Evolutionary conservation across 148 eudicot genomes (phyloP), one percentile per base, ranked within the genome.

Genomic region (Tetragonia tetragonoides): DNA sequence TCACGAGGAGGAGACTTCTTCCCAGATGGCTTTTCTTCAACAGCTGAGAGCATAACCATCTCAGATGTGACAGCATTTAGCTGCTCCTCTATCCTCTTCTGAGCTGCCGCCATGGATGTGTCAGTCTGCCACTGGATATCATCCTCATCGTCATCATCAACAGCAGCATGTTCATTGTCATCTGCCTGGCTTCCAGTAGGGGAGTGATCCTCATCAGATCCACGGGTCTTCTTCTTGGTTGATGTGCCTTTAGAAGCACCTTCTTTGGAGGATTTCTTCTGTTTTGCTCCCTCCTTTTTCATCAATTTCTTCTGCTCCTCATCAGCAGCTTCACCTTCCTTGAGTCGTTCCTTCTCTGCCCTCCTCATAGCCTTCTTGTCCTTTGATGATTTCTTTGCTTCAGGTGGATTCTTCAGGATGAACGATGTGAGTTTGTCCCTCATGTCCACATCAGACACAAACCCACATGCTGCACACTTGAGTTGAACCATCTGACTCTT

Each of bases 401-500:
- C 96, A 28, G 96, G 96, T 6, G 96, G 96, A 70, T 91, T 89
- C 83, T 91, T 91, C 2, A 91, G 53, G 70, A 91, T 91, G 53
- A 89, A 91, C 9, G 91, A 80, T 3, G 91, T 89, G 49, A 91
- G 86, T 76, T 91, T 91, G 78, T 91, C 96, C 81, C 91, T 86
- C 96, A 91, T 91, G 71, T 91, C 93, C 67, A 91, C 96, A 84
- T 91, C 96, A 64, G 96, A 91, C 67, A 91, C 53, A 82, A 82
- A 88, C 24, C 96, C 96, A 80, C 96, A 91, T 0, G 96, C 96
- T 69, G 96, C 96, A 74, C 96, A 91, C 73, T 89, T 91, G 37
- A 91, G 72, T 37, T 77, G 83, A 64, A 91, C 63, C 96, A 91
- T 89, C 83, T 91, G 96, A 46, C 78, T 78, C 81, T 91, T 91